Evolutionary conservation across 1,284 basidiomycete genomes (phyloP).

Genomic region (Leccinum griseonigrum): DNA sequence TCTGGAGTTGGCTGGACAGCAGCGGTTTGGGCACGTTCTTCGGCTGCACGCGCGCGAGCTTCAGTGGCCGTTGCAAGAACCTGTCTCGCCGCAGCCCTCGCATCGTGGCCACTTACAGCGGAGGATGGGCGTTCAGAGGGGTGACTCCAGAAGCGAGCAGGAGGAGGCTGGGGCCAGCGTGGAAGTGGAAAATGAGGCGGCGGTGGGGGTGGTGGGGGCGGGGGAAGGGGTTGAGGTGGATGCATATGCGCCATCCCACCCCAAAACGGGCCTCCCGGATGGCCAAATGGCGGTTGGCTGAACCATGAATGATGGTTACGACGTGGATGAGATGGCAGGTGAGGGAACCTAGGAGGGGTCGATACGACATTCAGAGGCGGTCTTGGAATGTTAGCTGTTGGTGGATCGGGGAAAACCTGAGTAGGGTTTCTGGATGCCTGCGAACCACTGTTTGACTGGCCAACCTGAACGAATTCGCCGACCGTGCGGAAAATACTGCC

Average conservation of each 20-base stretch:
- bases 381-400: conserved; percentile 5
- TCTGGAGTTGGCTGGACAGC: neutral
- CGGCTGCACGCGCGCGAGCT: conserved; percentile 8
- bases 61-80: conserved; percentile 17
- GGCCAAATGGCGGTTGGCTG: conserved; percentile 11
- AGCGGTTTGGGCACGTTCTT: conserved; percentile 1
- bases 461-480: conserved; percentile 35
- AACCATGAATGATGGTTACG: conserved; percentile 27
- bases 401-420: neutral
- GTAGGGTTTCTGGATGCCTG: conserved; percentile 1
- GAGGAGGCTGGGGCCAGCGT: conserved; percentile 27
- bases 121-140: neutral
- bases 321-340: conserved; percentile 14
- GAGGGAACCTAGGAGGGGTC: conserved; percentile 7
- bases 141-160: conserved; percentile 26
- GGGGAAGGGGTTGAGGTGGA: conserved; percentile 10
- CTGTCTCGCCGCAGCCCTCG: conserved; percentile 13
- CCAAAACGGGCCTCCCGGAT: conserved; percentile 11
- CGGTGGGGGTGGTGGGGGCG: conserved; percentile 20
- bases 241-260: conserved; percentile 9
- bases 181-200: conserved; percentile 9
- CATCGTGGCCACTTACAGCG: conserved; percentile 1
- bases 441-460: conserved; percentile 4
- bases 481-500: conserved; percentile 55
- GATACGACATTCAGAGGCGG: neutral